Percentiles rank a stretch among this genome's conserved stretches.
Conservation (phyloP, 2,329 filamentous ascomycete genomes). For the Fusarium keratoplasticum region DNA sequence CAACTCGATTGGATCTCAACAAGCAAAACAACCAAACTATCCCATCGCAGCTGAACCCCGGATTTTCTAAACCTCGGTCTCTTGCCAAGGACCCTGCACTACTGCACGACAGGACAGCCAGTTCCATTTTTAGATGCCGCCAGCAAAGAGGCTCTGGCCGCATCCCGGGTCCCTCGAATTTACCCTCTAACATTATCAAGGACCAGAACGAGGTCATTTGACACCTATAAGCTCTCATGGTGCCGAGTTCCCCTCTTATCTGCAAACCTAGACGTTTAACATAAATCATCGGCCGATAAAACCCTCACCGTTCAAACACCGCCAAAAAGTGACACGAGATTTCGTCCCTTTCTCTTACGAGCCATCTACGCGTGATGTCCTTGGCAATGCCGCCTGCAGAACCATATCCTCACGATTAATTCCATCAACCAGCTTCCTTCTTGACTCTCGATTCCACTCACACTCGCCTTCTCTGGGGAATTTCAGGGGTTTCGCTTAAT, state of each 20-base stretch:
- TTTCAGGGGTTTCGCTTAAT: not conserved
- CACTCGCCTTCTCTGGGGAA: not conserved
- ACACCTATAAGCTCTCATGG: not conserved
- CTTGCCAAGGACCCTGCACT: slow-evolving; percentile 27
- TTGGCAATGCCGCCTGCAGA: not conserved
- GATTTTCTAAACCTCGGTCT: slow-evolving; percentile 14
- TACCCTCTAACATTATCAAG: not conserved
- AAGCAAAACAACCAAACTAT: not conserved
- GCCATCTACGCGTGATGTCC: not conserved
- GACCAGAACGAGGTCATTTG: not conserved
- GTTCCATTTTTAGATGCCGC: slow-evolving; percentile 39
- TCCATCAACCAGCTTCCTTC: not conserved
- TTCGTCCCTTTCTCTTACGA: not conserved
- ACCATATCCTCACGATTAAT: not conserved
- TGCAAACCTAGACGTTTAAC: not conserved
- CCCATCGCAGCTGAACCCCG: slow-evolving; percentile 7
- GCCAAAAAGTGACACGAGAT: not conserved
- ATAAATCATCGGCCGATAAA: not conserved
- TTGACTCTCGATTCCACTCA: not conserved
- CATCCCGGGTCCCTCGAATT: slow-evolving; percentile 11
- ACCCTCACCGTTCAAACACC: not conserved
- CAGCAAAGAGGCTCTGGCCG: slow-evolving; percentile 22
- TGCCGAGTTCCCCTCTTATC: not conserved
- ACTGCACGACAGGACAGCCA: slow-evolving; percentile 27
- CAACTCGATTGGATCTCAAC: not conserved